phyloP scores from a whole-genome alignment of 192 early-diverging fungal species.

The Phycomyces blakesleeanus region DNA sequence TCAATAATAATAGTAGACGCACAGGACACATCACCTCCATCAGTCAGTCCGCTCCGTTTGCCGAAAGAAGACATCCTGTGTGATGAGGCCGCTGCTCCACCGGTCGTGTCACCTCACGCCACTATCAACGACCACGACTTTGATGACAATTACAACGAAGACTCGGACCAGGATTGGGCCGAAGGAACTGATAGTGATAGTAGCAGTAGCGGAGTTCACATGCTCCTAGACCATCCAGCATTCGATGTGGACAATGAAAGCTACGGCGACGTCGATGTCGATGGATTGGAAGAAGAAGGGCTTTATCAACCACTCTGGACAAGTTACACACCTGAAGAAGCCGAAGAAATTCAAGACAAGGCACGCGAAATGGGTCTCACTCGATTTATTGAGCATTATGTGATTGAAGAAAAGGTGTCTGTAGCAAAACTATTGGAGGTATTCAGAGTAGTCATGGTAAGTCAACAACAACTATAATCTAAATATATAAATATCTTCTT shows the following conservation, averaged over 20 bases:
- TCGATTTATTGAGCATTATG: conserved; percentile 65
- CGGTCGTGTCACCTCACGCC: neutral
- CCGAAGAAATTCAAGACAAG: conserved; percentile 21
- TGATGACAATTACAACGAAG: conserved; percentile 34
- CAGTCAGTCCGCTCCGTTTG: too few species aligned
- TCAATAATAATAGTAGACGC: too few species aligned
- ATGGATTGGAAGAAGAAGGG: conserved; percentile 25
- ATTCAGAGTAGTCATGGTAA: conserved; percentile 49
- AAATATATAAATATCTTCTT: neutral
- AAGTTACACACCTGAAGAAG: conserved; percentile 28
- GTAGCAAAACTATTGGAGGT: conserved; percentile 60
- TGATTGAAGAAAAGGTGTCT: conserved; percentile 41
- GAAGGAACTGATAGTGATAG: conserved; percentile 11
- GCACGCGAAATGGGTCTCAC: conserved; percentile 36
- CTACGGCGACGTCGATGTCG: conserved; percentile 17
- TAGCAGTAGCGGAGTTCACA: conserved; percentile 11
- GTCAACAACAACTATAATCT: neutral
- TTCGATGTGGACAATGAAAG: conserved; percentile 22
- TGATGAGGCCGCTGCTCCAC: neutral
- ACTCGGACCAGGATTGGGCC: conserved; percentile 34
- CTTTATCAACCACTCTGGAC: conserved; percentile 27
- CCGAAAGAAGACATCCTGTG: neutral
- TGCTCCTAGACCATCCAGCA: conserved; percentile 13
- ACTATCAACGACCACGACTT: conserved; percentile 20
- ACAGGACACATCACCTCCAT: too few species aligned